These are phyloP conservation scores for Casaregolazyma suthepensis DNA, from an alignment of 1,139 yeast genomes.

Conservation along the genomic window DNA sequence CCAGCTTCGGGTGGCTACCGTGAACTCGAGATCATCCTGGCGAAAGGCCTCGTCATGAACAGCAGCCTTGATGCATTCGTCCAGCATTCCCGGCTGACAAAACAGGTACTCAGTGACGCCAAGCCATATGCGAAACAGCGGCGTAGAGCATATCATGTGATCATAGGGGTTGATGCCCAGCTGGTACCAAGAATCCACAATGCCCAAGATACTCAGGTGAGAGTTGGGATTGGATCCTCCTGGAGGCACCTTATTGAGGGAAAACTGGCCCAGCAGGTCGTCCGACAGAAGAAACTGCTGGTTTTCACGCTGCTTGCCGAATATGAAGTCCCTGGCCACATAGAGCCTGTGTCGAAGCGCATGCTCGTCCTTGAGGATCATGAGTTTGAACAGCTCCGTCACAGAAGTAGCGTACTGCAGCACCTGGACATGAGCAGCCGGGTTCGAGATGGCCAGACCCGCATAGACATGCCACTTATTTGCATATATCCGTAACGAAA, in stretches of 20 bases:
- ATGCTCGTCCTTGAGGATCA: slow-evolving; percentile 62
- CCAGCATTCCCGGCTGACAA: slow-evolving; percentile 74
- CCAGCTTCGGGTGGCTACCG: slow-evolving; percentile 50
- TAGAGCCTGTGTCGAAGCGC: slow-evolving; percentile 54
- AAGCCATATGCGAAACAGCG: slow-evolving; percentile 79
- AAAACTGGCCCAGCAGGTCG: slow-evolving; percentile 68
- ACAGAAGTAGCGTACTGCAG: slow-evolving; percentile 83
- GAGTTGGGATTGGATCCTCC: slow-evolving; percentile 74
- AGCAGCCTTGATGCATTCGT: slow-evolving; percentile 71
- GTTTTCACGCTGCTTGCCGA: slow-evolving; percentile 51
- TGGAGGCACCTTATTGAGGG: slow-evolving; percentile 71
- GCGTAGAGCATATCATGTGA: slow-evolving; percentile 95
- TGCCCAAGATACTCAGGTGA: slow-evolving; percentile 78
- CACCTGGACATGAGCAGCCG: slow-evolving; percentile 87
- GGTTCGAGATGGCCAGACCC: slow-evolving; percentile 92
- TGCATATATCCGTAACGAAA: slow-evolving; percentile 80
- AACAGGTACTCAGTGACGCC: slow-evolving; percentile 93
- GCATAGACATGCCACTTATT: slow-evolving; percentile 99
- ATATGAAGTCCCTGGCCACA: slow-evolving; percentile 68
- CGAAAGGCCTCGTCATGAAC: slow-evolving; percentile 62
- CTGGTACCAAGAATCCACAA: slow-evolving; percentile 90
- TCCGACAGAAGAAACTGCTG: slow-evolving; percentile 71
- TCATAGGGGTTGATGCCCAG: slow-evolving; percentile 87
- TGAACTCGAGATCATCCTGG: slow-evolving; percentile 70
- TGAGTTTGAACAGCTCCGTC: slow-evolving; percentile 73